These are phyloP conservation scores for Tuber brumale DNA, from an alignment of 495 filamentous ascomycete genomes.

Conservation along the genomic window DNA sequence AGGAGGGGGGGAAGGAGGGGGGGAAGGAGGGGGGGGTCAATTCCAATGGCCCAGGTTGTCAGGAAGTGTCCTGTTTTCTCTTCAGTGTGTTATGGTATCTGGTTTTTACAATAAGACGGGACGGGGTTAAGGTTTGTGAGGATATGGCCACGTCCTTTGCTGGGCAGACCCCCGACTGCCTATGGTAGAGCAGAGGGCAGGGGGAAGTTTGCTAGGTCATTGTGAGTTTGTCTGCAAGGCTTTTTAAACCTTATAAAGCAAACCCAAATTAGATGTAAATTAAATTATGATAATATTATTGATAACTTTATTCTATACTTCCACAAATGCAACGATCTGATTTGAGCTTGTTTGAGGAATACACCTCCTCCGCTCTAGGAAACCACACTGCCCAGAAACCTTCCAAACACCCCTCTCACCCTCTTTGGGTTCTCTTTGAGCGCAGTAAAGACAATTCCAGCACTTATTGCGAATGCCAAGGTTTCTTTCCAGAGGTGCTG, in stretches of 20 bases:
- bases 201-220: background rate
- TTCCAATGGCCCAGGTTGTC: background rate
- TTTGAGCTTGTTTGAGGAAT: background rate
- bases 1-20: no score
- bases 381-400: slow-evolving; percentile 55
- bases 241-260: background rate
- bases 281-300: background rate
- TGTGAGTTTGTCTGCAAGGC: background rate
- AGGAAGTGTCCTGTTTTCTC: background rate
- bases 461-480: slow-evolving; percentile 63
- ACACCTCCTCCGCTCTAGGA: slow-evolving; percentile 25
- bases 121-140: no score
- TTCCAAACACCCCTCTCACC: slow-evolving; percentile 71
- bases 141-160: background rate
- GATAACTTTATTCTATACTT: background rate
- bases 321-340: background rate
- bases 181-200: background rate
- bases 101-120: background rate
- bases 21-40: background rate
- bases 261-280: background rate
- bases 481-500: slow-evolving; percentile 72
- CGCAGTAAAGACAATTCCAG: slow-evolving; percentile 68
- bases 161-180: background rate
- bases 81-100: background rate
- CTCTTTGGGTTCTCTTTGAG: slow-evolving; percentile 57